These are phyloP conservation scores for Zangia roseola DNA, from an alignment of 768 basidiomycete genomes.

Conservation along the genomic window DNA sequence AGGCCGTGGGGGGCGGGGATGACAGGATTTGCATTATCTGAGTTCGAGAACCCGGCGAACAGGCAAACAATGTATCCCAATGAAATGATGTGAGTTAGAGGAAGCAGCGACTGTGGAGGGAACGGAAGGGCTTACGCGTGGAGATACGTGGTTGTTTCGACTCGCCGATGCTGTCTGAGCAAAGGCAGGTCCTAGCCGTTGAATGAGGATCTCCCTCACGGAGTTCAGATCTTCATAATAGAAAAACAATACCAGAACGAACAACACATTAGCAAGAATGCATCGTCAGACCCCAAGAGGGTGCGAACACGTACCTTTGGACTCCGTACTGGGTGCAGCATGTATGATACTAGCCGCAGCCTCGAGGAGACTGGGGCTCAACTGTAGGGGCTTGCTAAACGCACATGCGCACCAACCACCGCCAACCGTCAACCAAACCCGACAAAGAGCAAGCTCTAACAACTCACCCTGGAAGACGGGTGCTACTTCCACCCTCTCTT, in stretches of 20 bases:
- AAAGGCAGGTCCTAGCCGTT: constrained; percentile 59
- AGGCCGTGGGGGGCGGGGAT: constrained; percentile 53
- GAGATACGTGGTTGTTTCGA: constrained; percentile 53
- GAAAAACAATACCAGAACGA: neutral
- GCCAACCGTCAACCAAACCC: constrained; percentile 1
- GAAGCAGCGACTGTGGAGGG: neutral
- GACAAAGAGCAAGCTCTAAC: neutral
- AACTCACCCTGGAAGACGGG: constrained; percentile 32
- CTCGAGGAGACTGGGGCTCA: constrained; percentile 57
- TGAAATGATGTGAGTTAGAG: neutral
- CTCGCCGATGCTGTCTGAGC: constrained; percentile 49
- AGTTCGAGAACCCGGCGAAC: neutral
- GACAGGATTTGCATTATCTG: constrained; percentile 54
- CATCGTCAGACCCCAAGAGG: neutral
- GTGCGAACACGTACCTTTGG: constrained; percentile 47
- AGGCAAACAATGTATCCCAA: constrained; percentile 1
- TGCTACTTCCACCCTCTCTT: constrained; percentile 11
- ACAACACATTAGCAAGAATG: neutral
- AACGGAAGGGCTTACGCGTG: constrained; percentile 37
- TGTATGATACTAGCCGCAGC: constrained; percentile 69
- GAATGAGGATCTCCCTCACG: constrained; percentile 53
- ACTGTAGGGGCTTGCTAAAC: constrained; percentile 32
- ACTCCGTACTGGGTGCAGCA: constrained; percentile 53
- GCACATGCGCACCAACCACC: neutral
- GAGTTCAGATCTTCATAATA: constrained; percentile 50